Evolutionary conservation across 352 stramenopile genomes (phyloP).

Genomic region (Aphanomyces cochlioides): DNA sequence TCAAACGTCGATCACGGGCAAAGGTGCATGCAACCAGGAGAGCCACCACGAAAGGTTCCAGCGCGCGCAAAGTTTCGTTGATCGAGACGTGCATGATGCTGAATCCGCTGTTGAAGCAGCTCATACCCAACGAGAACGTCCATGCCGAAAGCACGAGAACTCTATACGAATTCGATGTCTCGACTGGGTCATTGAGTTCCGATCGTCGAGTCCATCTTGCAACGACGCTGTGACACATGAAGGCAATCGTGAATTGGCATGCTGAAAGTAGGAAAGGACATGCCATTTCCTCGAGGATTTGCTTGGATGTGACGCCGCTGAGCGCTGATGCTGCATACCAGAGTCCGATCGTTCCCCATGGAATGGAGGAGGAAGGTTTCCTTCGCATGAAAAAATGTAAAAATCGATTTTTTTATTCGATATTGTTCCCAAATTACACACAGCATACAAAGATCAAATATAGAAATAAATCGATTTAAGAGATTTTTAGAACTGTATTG

Average conservation of each 20-base stretch:
- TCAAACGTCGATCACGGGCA: constrained; percentile 12
- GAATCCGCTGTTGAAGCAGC: constrained; percentile 24
- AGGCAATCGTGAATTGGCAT: constrained; percentile 23
- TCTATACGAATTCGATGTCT: no score
- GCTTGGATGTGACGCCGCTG: constrained; percentile 27
- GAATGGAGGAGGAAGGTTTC: background rate
- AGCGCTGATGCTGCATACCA: constrained; percentile 17
- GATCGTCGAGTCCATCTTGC: no score
- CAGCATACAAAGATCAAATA: no score
- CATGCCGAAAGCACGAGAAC: constrained; percentile 14
- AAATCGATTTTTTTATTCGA: constrained; percentile 3
- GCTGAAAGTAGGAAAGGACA: constrained; percentile 22
- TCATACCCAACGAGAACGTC: constrained; percentile 3
- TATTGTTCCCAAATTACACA: background rate
- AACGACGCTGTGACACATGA: background rate
- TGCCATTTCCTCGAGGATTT: constrained; percentile 10
- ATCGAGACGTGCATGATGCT: constrained; percentile 29
- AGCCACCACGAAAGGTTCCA: constrained; percentile 17
- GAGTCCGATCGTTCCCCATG: background rate
- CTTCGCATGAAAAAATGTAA: background rate
- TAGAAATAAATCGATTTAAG: background rate
- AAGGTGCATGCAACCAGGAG: constrained; percentile 1
- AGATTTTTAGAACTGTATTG: constrained; percentile 3
- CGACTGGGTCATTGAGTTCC: no score
- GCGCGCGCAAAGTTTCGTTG: constrained; percentile 24